These are phyloP conservation scores for Rhodotorula sp. DNA, from an alignment of 1,284 basidiomycete species.

Conservation along the genomic window DNA sequence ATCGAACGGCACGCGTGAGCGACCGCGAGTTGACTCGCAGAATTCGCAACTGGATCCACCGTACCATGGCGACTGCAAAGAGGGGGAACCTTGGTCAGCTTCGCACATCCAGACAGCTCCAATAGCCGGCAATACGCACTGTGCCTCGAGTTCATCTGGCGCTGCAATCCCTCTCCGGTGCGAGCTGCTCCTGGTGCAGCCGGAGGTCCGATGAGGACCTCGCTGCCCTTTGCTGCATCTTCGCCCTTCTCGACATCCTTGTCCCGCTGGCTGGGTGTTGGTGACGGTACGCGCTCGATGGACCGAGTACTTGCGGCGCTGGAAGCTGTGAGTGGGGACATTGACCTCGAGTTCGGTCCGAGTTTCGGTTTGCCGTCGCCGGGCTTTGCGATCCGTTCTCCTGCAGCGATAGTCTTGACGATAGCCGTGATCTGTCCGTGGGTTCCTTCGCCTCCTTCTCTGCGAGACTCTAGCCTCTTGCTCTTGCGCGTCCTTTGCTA, in stretches of 20 bases:
- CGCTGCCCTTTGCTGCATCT: background rate
- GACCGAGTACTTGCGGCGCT: too few species aligned
- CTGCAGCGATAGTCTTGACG: too few species aligned
- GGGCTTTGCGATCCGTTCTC: too few species aligned
- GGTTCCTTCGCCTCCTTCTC: too few species aligned
- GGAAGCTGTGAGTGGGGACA: too few species aligned
- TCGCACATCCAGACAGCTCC: background rate
- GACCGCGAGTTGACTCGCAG: background rate
- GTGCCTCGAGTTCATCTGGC: constrained; percentile 6
- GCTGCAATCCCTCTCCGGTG: background rate
- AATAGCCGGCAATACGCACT: background rate
- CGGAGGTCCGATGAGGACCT: background rate
- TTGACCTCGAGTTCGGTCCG: too few species aligned
- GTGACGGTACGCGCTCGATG: background rate
- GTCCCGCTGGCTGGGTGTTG: background rate
- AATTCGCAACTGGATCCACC: background rate
- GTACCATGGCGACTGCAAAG: background rate
- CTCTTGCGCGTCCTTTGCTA: too few species aligned
- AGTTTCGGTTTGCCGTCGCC: background rate
- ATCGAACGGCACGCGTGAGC: background rate
- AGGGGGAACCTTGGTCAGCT: background rate
- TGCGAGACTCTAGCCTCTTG: too few species aligned
- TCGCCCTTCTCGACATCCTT: constrained; percentile 11
- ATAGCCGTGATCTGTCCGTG: too few species aligned
- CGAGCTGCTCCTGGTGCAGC: background rate